Evolutionary conservation across 2,329 filamentous ascomycete genomes (phyloP).

Genomic region (Aspergillus piperis): DNA sequence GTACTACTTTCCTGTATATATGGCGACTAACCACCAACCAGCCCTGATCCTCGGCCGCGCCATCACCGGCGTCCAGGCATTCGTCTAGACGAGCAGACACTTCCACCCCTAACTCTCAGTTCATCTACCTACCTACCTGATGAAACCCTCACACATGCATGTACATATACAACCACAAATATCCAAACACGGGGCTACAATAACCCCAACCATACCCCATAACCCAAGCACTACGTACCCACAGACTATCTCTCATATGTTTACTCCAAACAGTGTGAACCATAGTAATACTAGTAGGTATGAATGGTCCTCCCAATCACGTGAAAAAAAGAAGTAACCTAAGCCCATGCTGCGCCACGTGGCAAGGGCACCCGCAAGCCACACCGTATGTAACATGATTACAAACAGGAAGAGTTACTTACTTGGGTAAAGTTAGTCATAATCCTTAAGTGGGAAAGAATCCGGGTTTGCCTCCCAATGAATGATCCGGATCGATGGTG

Average conservation of each 20-base stretch:
- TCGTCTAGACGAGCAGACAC: constrained; percentile 55
- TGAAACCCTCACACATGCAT: background rate
- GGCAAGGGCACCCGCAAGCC: background rate
- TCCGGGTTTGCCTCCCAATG: too few relatives aligned
- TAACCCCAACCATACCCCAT: background rate
- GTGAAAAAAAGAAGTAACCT: background rate
- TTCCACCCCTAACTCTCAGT: background rate
- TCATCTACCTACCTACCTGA: background rate
- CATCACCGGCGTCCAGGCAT: constrained; percentile 76
- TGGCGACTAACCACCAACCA: constrained; percentile 33
- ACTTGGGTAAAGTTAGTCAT: too few relatives aligned
- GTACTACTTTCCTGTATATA: background rate
- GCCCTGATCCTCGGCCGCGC: constrained; percentile 69
- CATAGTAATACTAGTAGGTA: too few relatives aligned
- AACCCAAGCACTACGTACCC: too few relatives aligned
- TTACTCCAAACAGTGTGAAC: background rate
- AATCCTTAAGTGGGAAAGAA: too few relatives aligned
- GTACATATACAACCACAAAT: background rate
- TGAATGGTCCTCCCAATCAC: background rate
- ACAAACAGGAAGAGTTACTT: too few relatives aligned
- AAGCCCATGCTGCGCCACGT: background rate
- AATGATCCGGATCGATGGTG: too few relatives aligned
- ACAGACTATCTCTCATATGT: background rate
- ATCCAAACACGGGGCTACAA: background rate
- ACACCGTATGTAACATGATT: too few relatives aligned